These are phyloP conservation scores for Yamadazyma diospyri DNA, from an alignment of 1,139 yeast genomes.

Conservation along the genomic window DNA sequence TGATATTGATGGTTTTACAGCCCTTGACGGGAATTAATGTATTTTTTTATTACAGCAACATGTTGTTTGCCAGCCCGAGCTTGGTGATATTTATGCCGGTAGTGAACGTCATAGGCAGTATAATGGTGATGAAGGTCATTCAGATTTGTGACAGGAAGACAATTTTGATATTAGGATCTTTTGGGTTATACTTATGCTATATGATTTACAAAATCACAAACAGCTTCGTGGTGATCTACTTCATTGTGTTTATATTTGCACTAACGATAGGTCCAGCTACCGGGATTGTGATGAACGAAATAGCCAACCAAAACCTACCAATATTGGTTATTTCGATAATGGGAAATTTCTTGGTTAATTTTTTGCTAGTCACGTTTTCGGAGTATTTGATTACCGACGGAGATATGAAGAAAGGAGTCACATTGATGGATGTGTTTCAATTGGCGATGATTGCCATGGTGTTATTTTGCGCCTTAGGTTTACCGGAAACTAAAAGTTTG, in stretches of 20 bases:
- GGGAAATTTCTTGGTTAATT: slow-evolving; percentile 24
- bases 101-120: slow-evolving; percentile 13
- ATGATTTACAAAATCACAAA: slow-evolving; percentile 7
- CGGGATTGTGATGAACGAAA: slow-evolving; percentile 23
- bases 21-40: slow-evolving; percentile 35
- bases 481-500: slow-evolving; percentile 15
- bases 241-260: slow-evolving; percentile 23
- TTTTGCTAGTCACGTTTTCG: slow-evolving; percentile 20
- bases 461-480: slow-evolving; percentile 10
- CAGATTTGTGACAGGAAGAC: slow-evolving; percentile 8
- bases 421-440: slow-evolving; percentile 1
- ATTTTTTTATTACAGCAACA: slow-evolving; percentile 29
- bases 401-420: background rate
- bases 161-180: slow-evolving; percentile 9
- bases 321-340: slow-evolving; percentile 23
- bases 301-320: slow-evolving; percentile 20
- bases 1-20: slow-evolving; percentile 26
- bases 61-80: slow-evolving; percentile 15
- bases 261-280: slow-evolving; percentile 34
- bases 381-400: background rate
- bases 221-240: slow-evolving; percentile 13
- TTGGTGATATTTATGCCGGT: slow-evolving; percentile 10
- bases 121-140: slow-evolving; percentile 8
- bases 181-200: slow-evolving; percentile 5
- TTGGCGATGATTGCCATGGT: slow-evolving; percentile 16